phyloP scores from a whole-genome alignment of 768 basidiomycete species.

The Cystofilobasidium macerans region DNA sequence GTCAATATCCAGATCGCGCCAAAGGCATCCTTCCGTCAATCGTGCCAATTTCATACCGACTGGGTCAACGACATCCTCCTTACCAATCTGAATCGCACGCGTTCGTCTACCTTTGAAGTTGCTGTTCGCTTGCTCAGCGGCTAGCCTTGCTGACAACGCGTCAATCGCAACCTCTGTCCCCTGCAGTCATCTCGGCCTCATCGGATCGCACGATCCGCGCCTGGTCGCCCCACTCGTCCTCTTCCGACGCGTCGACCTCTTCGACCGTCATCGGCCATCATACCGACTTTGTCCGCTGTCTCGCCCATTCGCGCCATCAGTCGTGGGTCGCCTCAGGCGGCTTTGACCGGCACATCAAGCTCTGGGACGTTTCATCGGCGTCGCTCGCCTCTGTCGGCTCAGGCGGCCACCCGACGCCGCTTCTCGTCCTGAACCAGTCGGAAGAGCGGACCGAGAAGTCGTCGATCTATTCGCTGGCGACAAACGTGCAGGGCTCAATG shows the following conservation, averaged over 20 bases:
- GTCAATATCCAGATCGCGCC: constrained; percentile 39
- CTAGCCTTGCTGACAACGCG: not conserved
- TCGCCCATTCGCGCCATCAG: constrained; percentile 65
- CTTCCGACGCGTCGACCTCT: constrained; percentile 35
- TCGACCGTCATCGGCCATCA: constrained; percentile 52
- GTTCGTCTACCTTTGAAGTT: constrained; percentile 41
- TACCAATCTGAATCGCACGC: constrained; percentile 81
- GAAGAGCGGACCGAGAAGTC: constrained; percentile 34
- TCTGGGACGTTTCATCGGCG: constrained; percentile 68
- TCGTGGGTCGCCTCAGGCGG: constrained; percentile 80
- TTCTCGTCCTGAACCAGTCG: constrained; percentile 34
- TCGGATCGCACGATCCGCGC: constrained; percentile 90
- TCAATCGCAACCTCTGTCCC: not conserved
- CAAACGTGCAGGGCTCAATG: constrained; percentile 62
- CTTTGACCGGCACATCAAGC: constrained; percentile 82
- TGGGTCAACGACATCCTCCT: constrained; percentile 94
- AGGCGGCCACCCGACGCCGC: constrained; percentile 31
- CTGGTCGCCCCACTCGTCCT: constrained; percentile 70
- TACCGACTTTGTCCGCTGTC: constrained; percentile 73
- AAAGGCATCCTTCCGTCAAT: constrained; percentile 60
- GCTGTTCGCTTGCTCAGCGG: too few species aligned
- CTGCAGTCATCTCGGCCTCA: constrained; percentile 73
- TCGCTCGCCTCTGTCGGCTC: constrained; percentile 33
- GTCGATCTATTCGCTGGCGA: constrained; percentile 37
- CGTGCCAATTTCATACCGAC: constrained; percentile 64